phyloP scores from a whole-genome alignment of 129 eudicot species.

The Flaveria robusta region DNA sequence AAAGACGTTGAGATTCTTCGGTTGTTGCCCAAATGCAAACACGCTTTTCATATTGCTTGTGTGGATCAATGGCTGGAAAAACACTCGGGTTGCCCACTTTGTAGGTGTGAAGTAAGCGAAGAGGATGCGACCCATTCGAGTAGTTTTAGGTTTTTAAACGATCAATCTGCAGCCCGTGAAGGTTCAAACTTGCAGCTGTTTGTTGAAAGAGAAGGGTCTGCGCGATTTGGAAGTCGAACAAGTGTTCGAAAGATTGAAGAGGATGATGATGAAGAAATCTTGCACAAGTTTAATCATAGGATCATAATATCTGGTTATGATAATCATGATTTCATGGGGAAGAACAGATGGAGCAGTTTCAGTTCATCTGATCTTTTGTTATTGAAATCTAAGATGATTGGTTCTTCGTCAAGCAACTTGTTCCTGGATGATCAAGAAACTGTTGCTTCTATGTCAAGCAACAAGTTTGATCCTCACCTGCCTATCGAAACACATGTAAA shows the following conservation, averaged over 20 bases:
- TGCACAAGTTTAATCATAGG: slow-evolving; percentile 69
- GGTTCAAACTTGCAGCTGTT: slow-evolving; percentile 52
- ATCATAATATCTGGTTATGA: slow-evolving; percentile 52
- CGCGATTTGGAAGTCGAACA: slow-evolving; percentile 48
- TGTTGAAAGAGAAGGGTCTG: slow-evolving; percentile 62
- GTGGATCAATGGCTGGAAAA: slow-evolving; percentile 78
- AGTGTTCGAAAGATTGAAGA: slow-evolving; percentile 52
- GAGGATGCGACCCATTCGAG: slow-evolving; percentile 49
- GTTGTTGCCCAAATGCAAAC: slow-evolving; percentile 78
- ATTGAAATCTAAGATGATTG: slow-evolving; percentile 67
- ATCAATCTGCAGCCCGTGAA: slow-evolving; percentile 45
- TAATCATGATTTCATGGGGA: slow-evolving; percentile 38
- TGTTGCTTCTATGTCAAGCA: slow-evolving; percentile 32
- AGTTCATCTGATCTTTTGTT: slow-evolving; percentile 69
- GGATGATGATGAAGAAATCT: slow-evolving; percentile 32
- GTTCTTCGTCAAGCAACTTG: slow-evolving; percentile 3
- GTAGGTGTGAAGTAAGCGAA: slow-evolving; percentile 57
- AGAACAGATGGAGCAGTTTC: slow-evolving; percentile 82
- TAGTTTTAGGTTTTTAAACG: slow-evolving; percentile 52
- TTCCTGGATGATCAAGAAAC: background rate
- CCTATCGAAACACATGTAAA: slow-evolving; percentile 1
- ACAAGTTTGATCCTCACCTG: background rate
- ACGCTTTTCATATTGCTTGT: slow-evolving; percentile 75
- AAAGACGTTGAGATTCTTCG: slow-evolving; percentile 67
- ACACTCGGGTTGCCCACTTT: slow-evolving; percentile 85